Base-by-base conservation (phyloP, 352 stramenopile genomes). In the Globisporangium splendens region DNA sequence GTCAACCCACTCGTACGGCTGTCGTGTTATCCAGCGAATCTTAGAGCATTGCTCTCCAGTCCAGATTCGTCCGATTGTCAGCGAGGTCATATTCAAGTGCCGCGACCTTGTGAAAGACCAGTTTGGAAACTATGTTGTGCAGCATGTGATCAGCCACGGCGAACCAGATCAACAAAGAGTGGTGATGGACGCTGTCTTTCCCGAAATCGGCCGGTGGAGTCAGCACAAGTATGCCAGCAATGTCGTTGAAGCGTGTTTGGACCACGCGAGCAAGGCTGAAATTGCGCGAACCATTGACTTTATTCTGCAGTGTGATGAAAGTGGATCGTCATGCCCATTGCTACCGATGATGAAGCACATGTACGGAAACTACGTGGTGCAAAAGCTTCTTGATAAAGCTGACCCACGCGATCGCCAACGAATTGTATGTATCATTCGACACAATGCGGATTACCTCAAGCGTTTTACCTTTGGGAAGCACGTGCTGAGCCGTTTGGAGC, bases 41-140 rank as follows among this genome's bases (percentile, higher is more conserved):
- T 69, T 99, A 43, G 97, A 99, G 73, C 94, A 98, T 56, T 98
- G 92, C 50, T 86, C 92, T 4, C 80, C 91, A 22, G 72, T 73
- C 11, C 91, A 98, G 66, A 98, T 98, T 50, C 83, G 75, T 10
- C 75, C 81, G n/a, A 90, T 98, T 24, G 66, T 99, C 38, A 88
- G 96, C 69, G 89, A 98, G 61, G 98, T 99, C 54, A 87, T 95
- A 18, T 79, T 79, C 61, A 88, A 89, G 54, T 97, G 86, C 59
- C 80, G 75, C n/a, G 83, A 90, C 18, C 69, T 95, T 39, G 83
- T 93, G 28, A 90, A 93, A 75, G 96, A 99, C 69, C 96, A 99
- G 68, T 99, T 99, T 72, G 97, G 97, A 11, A 99, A 99, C 75
- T 99, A 99, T 65, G 96, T 99, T 8, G 98, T 99, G 58, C 97